phyloP scores from a whole-genome alignment of 129 eudicot genomes.

The Artemisia annua region DNA sequence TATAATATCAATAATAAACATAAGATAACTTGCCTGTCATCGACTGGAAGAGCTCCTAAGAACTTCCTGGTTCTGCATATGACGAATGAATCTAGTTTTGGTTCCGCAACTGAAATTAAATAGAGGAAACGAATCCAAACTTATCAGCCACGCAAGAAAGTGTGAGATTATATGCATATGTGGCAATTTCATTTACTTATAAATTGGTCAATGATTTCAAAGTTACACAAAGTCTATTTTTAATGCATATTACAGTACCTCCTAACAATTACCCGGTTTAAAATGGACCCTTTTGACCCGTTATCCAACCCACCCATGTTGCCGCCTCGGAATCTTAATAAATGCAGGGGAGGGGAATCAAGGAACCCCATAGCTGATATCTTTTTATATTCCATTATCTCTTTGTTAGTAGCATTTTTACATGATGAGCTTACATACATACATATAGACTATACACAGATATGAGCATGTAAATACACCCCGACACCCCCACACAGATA shows the following conservation, averaged over 20 bases:
- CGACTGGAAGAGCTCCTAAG: conserved; percentile 72
- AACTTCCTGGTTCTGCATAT: conserved; percentile 77
- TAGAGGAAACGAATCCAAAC: not conserved
- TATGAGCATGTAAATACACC: not conserved
- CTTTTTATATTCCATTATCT: not conserved
- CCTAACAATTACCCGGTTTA: not conserved
- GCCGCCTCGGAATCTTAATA: not conserved
- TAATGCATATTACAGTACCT: too few relatives aligned
- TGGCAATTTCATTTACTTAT: not conserved
- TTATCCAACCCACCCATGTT: not conserved
- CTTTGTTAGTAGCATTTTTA: not conserved
- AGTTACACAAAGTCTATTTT: too few relatives aligned
- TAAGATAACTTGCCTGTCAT: conserved; percentile 61
- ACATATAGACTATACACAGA: not conserved
- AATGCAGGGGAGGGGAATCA: too few relatives aligned
- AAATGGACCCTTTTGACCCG: not conserved
- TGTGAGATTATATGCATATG: not conserved
- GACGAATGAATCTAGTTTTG: conserved; percentile 77
- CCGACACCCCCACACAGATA: not conserved
- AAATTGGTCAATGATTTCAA: not conserved
- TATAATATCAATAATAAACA: not conserved
- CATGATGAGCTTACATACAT: not conserved
- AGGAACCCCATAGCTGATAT: not conserved
- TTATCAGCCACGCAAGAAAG: not conserved
- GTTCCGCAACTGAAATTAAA: conserved; percentile 63